Evolutionary conservation across 768 basidiomycete species (phyloP), one percentile per base, ranked within the genome.

Genomic region (Chlorophyllum brunneum): DNA sequence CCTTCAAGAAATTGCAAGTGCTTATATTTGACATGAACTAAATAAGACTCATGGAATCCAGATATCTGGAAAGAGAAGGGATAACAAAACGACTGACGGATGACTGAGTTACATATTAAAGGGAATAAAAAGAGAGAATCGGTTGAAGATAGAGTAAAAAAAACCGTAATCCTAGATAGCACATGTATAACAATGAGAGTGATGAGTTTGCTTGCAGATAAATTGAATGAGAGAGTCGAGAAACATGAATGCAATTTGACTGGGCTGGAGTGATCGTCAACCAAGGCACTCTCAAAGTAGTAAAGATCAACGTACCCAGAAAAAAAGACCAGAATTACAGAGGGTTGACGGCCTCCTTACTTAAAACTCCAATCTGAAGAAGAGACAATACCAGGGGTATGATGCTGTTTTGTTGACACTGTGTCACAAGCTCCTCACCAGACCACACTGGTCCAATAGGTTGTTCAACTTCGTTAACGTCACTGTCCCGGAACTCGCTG

Each of bases 331-430:
- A 38, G 20, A 18, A 44, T 39, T 39, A 44, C 41, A 51, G 58
- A 22, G 56, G 56, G n/a, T 58, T 46, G 11, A 24, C 30, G n/a
- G 50, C 65, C 48, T 68, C 67, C 54, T 74, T 53, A 36, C 51
- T 78, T 39, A 76, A 69, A 33, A 71, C 62, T 10, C 74, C 75
- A 10, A 78, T 75, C 61, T 82, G 79, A 40, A 89, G 65, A 56
- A 78, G 76, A 45, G 83, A 79, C 40, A 95, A 75, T 49, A 94
- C 81, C 29, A 82, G 71, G 2, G 89, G 80, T 31, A 98, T 82
- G 11, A 88, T 77, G 63, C 92, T 93, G 61, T 97, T 98, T 67
- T 97, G 94, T 58, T 84, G 82, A 64, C 92, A 95, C 27, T 89
- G 80, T 60, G 86, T 67, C 62, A 90, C 85, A 55, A 98, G 68